phyloP scores from a whole-genome alignment of 331 rosid species.

The Prunus yedoensis region DNA sequence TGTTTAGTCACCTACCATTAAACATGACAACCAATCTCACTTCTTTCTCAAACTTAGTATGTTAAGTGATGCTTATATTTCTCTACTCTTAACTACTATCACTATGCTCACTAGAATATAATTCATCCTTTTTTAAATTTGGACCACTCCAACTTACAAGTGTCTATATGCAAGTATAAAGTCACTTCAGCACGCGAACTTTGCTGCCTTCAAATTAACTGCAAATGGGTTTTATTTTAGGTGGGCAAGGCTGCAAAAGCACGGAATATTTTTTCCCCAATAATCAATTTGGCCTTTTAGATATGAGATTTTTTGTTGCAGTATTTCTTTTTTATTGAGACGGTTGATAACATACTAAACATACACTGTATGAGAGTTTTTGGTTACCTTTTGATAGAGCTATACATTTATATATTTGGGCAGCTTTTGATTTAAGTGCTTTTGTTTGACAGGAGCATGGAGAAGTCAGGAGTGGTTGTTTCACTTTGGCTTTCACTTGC shows the following conservation, averaged over 20 bases:
- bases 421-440: not conserved
- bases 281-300: not conserved
- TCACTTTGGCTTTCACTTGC: not conserved
- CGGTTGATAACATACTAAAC: fast-evolving
- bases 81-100: slow-evolving; percentile 37
- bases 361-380: not conserved
- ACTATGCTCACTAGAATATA: slow-evolving; percentile 32
- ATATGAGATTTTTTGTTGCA: not conserved
- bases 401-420: not conserved
- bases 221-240: slow-evolving; percentile 6
- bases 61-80: slow-evolving; percentile 46
- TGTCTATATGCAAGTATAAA: not conserved
- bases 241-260: not conserved
- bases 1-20: slow-evolving; percentile 93
- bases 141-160: slow-evolving; percentile 43
- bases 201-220: slow-evolving; percentile 1
- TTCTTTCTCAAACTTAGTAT: slow-evolving; percentile 43
- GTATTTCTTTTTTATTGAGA: no score
- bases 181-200: slow-evolving; percentile 24
- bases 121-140: slow-evolving; percentile 19
- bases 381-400: not conserved
- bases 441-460: not conserved
- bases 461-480: slow-evolving; percentile 2
- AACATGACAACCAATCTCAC: slow-evolving; percentile 71
- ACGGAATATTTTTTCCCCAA: not conserved